Evolutionary conservation across 2,329 filamentous ascomycete genomes (phyloP), one percentile per base, ranked within the genome.

Genomic region (Bisporella sp.): DNA sequence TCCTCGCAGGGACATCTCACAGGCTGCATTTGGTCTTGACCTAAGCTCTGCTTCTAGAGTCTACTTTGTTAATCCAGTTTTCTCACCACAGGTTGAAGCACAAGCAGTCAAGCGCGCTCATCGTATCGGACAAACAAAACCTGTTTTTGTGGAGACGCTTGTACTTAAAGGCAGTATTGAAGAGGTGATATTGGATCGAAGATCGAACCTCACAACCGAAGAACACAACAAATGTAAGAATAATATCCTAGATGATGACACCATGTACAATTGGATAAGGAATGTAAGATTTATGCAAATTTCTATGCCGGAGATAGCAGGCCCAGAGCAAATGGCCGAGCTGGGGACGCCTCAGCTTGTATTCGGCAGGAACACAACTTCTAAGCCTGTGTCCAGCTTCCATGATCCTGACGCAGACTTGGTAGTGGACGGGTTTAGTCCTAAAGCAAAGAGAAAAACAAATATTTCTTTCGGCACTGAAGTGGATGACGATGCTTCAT

Each of bases 41-140:
- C 82, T 96, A 66, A 84, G 83, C 47, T 82, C 81, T 8, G 91
- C 91, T 1, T 93, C 87, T 4, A 75, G 92, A 2, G 84, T 97
- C 7, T 95, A 90, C 68, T 96, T 97, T 55, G 78, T 95, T 49
- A 92, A 86, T 56, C 91, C 92, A 0, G 88, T 95, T 9, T 85
- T 93, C 64, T 87, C 91, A 47, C 89, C 89, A 0, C 81, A 87
- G 56, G 78, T 95, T 1, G 88, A 95, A 65, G 89, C 87, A 1
- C 92, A 97, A 66, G 92, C 92, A 0, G 89, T 96, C 55, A 95
- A 95, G 53, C 84, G 92, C 63, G 89, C 87, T 0, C 86, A 95
- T 57, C 79, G 92, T 9, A 95, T 96, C 59, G 90, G 89, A 8
- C 91, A 96, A 66, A 82, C 73, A 48, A 84, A 79, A 53, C 79